A percentile compares a stretch with the other conserved stretches of the same genome.
Conservation (phyloP, 129 eudicot genomes). For the Deinandra increscens region DNA sequence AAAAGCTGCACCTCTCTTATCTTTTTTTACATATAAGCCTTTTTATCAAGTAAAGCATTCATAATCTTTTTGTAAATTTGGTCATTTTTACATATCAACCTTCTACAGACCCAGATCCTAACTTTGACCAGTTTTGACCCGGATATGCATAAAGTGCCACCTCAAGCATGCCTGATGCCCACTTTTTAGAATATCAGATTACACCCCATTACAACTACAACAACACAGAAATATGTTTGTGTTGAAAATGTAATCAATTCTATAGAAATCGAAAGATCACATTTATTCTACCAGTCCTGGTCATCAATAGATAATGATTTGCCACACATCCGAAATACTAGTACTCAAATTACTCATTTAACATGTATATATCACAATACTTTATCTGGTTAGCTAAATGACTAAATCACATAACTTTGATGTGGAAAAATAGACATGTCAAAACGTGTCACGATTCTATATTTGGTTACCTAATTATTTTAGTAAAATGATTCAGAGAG, state of each 20-base stretch:
- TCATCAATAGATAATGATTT: not conserved
- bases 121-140: too few relatives aligned
- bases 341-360: not conserved
- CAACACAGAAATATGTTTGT: not conserved
- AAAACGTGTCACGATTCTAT: not conserved
- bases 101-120: too few relatives aligned
- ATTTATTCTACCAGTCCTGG: not conserved
- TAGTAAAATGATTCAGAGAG: not conserved
- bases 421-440: not conserved
- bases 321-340: not conserved
- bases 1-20: too few relatives aligned
- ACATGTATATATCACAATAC: constrained; percentile 9
- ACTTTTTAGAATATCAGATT: not conserved
- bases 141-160: too few relatives aligned
- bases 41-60: too few relatives aligned
- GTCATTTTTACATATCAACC: too few relatives aligned
- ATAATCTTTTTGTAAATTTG: too few relatives aligned
- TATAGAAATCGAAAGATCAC: not conserved
- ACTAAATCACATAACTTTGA: not conserved
- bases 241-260: not conserved
- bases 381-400: not conserved
- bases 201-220: constrained; percentile 5
- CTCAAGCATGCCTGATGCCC: too few relatives aligned
- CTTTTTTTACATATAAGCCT: too few relatives aligned
- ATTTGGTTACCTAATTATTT: not conserved